phyloP scores from a whole-genome alignment of 306 rosid species.

The Cicer pinnatifidum region DNA sequence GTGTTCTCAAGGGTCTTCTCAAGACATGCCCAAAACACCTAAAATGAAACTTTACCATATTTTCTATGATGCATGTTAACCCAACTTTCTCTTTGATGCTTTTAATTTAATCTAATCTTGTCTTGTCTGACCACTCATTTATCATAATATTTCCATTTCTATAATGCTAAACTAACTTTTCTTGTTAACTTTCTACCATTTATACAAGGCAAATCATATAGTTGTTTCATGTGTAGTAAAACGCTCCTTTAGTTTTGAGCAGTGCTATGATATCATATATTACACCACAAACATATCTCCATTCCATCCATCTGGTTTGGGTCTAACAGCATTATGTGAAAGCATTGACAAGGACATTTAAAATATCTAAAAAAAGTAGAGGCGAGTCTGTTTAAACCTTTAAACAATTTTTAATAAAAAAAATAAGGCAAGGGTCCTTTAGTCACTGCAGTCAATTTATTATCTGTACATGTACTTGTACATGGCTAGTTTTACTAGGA shows the following conservation, averaged over 20 bases:
- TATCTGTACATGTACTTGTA: not conserved
- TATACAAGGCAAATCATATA: not conserved
- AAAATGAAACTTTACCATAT: not conserved
- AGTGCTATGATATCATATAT: constrained; percentile 9
- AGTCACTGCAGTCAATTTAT: not conserved
- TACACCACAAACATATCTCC: not conserved
- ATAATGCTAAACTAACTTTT: constrained; percentile 7
- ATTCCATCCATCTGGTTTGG: constrained; percentile 7
- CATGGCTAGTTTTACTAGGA: not conserved
- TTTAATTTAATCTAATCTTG: not conserved
- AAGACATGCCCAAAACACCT: constrained; percentile 9
- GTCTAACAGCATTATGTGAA: not conserved
- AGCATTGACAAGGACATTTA: not conserved
- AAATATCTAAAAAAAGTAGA: not conserved
- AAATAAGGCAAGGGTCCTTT: not conserved
- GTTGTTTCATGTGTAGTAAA: not conserved
- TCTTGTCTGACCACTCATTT: not conserved
- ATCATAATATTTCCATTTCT: constrained; percentile 4
- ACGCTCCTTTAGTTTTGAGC: not conserved
- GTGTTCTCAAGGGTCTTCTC: not conserved
- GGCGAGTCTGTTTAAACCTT: not conserved
- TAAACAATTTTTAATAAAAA: not conserved
- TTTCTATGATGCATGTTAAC: not conserved
- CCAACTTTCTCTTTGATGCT: constrained; percentile 6
- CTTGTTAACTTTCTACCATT: not conserved